These are phyloP conservation scores for Skeletonema menzelii DNA, from an alignment of 108 stramenopile genomes.

Conservation along the genomic window DNA sequence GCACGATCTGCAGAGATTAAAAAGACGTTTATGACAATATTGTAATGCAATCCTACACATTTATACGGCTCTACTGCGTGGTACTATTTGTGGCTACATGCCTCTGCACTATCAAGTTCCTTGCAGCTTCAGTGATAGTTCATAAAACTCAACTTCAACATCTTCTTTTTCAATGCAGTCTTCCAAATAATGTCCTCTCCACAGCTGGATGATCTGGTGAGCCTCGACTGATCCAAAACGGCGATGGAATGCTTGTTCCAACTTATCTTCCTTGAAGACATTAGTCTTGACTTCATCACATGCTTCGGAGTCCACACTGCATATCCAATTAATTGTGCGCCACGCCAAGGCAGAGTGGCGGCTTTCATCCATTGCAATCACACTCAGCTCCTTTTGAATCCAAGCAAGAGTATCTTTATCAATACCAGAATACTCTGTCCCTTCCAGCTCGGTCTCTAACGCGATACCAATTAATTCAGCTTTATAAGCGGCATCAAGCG, in stretches of 20 bases:
- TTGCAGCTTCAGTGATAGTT: neutral
- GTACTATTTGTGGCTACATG: neutral
- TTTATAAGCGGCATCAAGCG: conserved; percentile 37
- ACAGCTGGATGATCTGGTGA: neutral
- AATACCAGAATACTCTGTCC: conserved; percentile 15
- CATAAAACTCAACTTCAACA: neutral
- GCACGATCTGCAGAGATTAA: neutral
- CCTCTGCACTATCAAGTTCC: neutral
- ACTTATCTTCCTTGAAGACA: conserved; percentile 18
- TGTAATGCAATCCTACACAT: neutral
- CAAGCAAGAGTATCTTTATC: conserved; percentile 16
- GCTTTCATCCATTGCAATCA: conserved; percentile 53
- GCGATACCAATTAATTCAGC: conserved; percentile 16
- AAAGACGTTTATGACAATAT: neutral
- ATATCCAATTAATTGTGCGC: conserved; percentile 58
- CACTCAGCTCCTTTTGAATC: conserved; percentile 36
- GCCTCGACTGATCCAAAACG: neutral
- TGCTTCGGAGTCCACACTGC: conserved; percentile 41
- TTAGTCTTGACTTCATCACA: conserved; percentile 39
- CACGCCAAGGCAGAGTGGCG: conserved; percentile 57
- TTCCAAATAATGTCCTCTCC: neutral
- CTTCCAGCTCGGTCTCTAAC: neutral
- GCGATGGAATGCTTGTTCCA: conserved; percentile 13
- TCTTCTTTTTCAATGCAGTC: neutral
- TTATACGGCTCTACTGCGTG: neutral